These are phyloP conservation scores for Nemania sp. DNA, from an alignment of 2,329 filamentous ascomycete species.

Conservation along the genomic window DNA sequence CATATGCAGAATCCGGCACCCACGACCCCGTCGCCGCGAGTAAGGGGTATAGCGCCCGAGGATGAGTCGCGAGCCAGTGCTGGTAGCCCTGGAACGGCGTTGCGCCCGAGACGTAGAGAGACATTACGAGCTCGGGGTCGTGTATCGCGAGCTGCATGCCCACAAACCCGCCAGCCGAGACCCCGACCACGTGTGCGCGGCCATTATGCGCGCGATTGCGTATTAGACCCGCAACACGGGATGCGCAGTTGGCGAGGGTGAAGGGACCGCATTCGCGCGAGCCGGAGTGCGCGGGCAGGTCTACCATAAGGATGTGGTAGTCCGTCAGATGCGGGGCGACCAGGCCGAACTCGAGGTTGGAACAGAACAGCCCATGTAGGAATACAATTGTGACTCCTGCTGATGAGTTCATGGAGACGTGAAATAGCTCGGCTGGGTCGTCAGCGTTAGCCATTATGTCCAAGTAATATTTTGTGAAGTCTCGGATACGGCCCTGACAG, in stretches of 20 bases:
- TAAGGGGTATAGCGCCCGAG: constrained; percentile 32
- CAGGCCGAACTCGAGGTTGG: constrained; percentile 38
- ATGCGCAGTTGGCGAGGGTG: constrained; percentile 38
- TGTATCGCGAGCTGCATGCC: constrained; percentile 39
- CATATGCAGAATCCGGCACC: constrained; percentile 29
- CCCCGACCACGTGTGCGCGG: constrained; percentile 45
- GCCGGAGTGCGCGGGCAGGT: constrained; percentile 46
- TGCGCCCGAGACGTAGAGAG: constrained; percentile 42
- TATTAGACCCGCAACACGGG: constrained; percentile 43
- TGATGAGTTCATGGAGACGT: constrained; percentile 1
- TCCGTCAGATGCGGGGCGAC: constrained; percentile 42
- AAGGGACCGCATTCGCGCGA: constrained; percentile 37
- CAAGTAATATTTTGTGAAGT: not conserved
- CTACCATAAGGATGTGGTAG: constrained; percentile 46
- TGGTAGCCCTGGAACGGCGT: constrained; percentile 29
- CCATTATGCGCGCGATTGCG: constrained; percentile 43
- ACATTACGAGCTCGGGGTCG: constrained; percentile 42
- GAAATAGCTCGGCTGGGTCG: not conserved
- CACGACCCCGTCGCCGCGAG: constrained; percentile 37
- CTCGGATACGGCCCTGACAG: not conserved
- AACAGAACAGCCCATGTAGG: constrained; percentile 41
- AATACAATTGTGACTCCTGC: constrained; percentile 37
- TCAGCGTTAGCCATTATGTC: not conserved
- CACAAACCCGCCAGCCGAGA: constrained; percentile 47
- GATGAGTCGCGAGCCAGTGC: constrained; percentile 36